Base-by-base conservation (phyloP, 139 green algal genomes). In the Nannochloris sp. region DNA sequence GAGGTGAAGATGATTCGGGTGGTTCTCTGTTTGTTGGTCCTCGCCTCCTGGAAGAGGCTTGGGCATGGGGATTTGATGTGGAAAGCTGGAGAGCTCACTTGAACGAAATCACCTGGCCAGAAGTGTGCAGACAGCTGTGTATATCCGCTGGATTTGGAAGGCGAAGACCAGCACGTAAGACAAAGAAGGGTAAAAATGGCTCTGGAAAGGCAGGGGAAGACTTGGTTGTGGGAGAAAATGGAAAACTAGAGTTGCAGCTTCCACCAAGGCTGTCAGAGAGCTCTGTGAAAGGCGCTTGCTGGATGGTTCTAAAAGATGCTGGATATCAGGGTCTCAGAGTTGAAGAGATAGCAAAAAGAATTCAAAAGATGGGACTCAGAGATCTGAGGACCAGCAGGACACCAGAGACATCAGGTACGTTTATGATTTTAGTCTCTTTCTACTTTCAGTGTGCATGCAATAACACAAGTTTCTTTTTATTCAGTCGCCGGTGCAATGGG, bases 41-140 rank as follows among this genome's bases (percentile, higher is more conserved):
- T 4, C 25, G 61, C 36, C 67, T 78, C 16, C 70, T 96, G 64
- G 87, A 93, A 48, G 91, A 95, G 78, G 87, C 88, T 2, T 86
- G 76, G 73, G 84, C 77, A 12, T 98, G 92, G 92, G 91, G 92
- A 60, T 95, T 92, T 63, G 89, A 97, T 56, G 63, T 89, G 2
- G 89, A 93, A 61, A 37, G 59, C 8, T 98, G 92, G 93, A 76
- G 90, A 9, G 84, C 86, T 31, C 93, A 97, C 72, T 72, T 96
- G 44, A 87, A 87, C 62, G 20, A 50, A 0, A 53, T 87, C 20
- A 98, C 92, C 2, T 97, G 90, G 90, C 90, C 89, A 3, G 89
- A 96, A 72, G 77, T 95, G 40, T 61, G 94, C 50, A 79, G 90
- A 29, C 81, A 96, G 73, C 37, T 85, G 40, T 78, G 73, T 1